phyloP scores from a whole-genome alignment of 495 filamentous ascomycete species.

The Terfezia boudieri region DNA sequence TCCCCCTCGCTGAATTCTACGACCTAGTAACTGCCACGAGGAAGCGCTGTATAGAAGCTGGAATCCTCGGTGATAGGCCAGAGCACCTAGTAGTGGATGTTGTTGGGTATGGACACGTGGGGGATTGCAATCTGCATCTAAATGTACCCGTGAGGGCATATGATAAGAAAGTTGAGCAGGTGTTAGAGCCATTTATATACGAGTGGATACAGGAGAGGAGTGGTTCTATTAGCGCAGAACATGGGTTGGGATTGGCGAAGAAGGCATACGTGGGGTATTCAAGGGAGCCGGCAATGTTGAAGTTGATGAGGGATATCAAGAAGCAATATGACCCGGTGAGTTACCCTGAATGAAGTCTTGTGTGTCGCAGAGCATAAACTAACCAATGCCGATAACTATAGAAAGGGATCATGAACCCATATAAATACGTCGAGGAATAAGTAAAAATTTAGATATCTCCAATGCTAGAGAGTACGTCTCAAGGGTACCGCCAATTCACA shows the following conservation, averaged over 20 bases:
- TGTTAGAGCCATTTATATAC: constrained; percentile 84
- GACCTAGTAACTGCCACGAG: constrained; percentile 63
- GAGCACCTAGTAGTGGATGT: constrained; percentile 64
- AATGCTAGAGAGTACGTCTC: no score
- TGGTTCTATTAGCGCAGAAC: constrained; percentile 89
- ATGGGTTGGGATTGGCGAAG: constrained; percentile 85
- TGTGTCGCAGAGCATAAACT: not conserved
- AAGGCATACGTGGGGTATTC: constrained; percentile 86
- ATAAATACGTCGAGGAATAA: constrained; percentile 48
- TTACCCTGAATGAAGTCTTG: not conserved
- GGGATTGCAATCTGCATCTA: constrained; percentile 82
- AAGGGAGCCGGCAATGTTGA: constrained; percentile 61
- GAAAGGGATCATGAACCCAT: constrained; percentile 88
- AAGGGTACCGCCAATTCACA: no score
- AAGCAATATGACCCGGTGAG: constrained; percentile 73
- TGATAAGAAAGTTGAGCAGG: constrained; percentile 71
- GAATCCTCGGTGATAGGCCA: constrained; percentile 52
- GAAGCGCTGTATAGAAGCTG: constrained; percentile 42
- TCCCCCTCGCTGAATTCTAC: constrained; percentile 75
- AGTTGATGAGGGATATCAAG: constrained; percentile 87
- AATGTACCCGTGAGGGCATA: constrained; percentile 66
- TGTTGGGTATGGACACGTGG: constrained; percentile 96
- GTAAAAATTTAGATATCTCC: not conserved
- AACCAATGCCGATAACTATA: constrained; percentile 12
- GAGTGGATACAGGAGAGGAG: constrained; percentile 77